Base-by-base conservation (phyloP, 2,329 filamentous ascomycete genomes). In the Epichloe sp. region DNA sequence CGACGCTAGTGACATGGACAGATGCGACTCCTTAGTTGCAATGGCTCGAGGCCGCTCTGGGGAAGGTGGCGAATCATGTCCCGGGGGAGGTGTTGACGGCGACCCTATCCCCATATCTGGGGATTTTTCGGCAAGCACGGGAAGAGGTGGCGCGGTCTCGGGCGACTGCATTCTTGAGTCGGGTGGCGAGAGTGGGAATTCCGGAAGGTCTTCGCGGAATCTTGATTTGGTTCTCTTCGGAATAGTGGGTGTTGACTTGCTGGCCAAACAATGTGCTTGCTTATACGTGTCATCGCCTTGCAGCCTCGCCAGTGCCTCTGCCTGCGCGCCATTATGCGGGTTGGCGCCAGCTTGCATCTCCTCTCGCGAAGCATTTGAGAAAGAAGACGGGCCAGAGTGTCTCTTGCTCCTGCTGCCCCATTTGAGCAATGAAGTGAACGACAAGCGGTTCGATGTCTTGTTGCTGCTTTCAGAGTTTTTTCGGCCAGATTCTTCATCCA, bases 151-250 rank as follows among this genome's bases (percentile, higher is more conserved):
- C 42, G 80, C 78, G 11, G 74, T 77, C 58, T 89, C 86, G 1
- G 87, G 87, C 0, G 88, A 90, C 55, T 88, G 85, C 26, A 90
- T 71, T 26, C 86, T 78, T 1, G 89, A 94, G 55, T 88, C 85
- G 8, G 89, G 87, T 10, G 88, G 88, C n/a, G 89, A 93, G 12
- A 90, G 67, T 2, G 88, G 86, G 48, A 88, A 77, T 62, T 96
- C 91, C 4, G 89, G 90, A 12, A 96, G 75, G 61, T 96, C 89
- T 69, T 97, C 91, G 47, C 86, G 80, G 70, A 97, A 97, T 51
- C 88, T 90, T 38, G 90, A 96, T 67, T 87, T 83, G 4, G 88
- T 93, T 51, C 90, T 81, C 60, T 86, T 85, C 5, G 88, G 85
- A 5, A 83, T 63, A 7, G 67, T 69, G 12, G 70, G 64, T 56